Percentiles rank a stretch among this genome's conserved stretches.
These are phyloP conservation scores for Raphanus hybrid DNA, from an alignment of 441 rosid species.

Conservation along the genomic window DNA sequence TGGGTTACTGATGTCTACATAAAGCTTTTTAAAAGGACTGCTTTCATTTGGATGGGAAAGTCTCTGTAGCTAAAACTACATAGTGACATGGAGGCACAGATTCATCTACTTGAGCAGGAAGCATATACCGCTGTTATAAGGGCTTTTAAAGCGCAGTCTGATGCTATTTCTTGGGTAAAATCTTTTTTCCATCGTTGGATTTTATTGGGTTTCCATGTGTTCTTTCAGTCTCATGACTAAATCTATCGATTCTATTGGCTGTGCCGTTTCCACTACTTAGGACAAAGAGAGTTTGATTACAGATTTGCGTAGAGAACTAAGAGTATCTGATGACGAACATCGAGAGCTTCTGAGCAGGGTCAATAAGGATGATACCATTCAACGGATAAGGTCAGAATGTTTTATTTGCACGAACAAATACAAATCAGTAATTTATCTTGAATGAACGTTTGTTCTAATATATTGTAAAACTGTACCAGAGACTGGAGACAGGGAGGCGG, in stretches of 20 bases:
- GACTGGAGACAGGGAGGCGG: slow-evolving; percentile 91
- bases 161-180: slow-evolving; percentile 93
- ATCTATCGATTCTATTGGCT: slow-evolving; percentile 22
- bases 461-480: slow-evolving; percentile 48
- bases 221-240: slow-evolving; percentile 15
- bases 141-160: slow-evolving; percentile 97
- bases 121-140: slow-evolving; percentile 89
- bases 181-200: slow-evolving; percentile 23
- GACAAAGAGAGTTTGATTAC: slow-evolving; percentile 93
- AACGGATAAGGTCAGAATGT: slow-evolving; percentile 70
- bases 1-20: slow-evolving; percentile 52
- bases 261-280: slow-evolving; percentile 46
- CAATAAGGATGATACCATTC: slow-evolving; percentile 80
- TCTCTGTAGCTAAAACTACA: slow-evolving; percentile 47
- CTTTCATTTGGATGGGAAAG: slow-evolving; percentile 57
- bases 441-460: slow-evolving; percentile 14
- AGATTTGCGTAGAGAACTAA: slow-evolving; percentile 88
- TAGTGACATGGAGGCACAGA: slow-evolving; percentile 78
- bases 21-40: slow-evolving; percentile 42
- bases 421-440: slow-evolving; percentile 8
- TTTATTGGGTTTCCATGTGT: background rate
- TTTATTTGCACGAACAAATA: slow-evolving; percentile 29
- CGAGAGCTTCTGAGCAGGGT: slow-evolving; percentile 84
- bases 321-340: slow-evolving; percentile 97
- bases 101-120: slow-evolving; percentile 92